Percentiles rank a stretch among this genome's conserved stretches.
Evolutionary conservation across 768 basidiomycete genomes (phyloP).

Genomic region (Tulasnella sp.): DNA sequence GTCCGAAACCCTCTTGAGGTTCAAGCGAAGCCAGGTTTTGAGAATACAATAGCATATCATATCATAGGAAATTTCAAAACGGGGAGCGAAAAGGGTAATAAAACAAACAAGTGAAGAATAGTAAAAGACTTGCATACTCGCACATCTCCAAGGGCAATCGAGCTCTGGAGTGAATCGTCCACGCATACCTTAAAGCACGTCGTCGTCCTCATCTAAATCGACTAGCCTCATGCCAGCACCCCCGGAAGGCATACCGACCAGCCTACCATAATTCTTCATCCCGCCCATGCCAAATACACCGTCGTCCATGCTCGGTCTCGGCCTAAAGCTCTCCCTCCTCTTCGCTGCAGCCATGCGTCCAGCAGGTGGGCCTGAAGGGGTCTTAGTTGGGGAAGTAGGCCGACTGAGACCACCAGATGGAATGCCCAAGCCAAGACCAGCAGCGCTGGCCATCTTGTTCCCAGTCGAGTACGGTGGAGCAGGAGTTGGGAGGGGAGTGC

Average conservation of each 20-base stretch:
- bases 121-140: not conserved
- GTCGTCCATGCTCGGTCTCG: conserved; percentile 71
- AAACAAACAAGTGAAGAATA: not conserved
- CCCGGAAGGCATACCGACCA: not conserved
- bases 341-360: conserved; percentile 32
- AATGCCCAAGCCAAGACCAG: conserved; percentile 14
- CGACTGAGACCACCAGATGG: conserved; percentile 8
- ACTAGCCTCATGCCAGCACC: not conserved
- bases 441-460: conserved; percentile 18
- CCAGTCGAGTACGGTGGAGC: not conserved
- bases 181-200: not conserved
- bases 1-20: not conserved
- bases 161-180: not conserved
- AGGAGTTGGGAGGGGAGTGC: conserved; percentile 6
- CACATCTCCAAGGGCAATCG: not conserved
- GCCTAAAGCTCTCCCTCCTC: conserved; percentile 79
- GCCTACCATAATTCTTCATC: conserved; percentile 29
- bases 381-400: conserved; percentile 6
- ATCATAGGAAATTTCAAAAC: not conserved
- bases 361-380: not conserved
- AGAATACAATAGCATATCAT: not conserved
- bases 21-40: not conserved
- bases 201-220: conserved; percentile 10
- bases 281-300: conserved; percentile 31
- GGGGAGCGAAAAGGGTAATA: not conserved